A percentile compares a stretch with the other conserved stretches of the same genome.
phyloP scores from a whole-genome alignment of 1,284 basidiomycete species.

The Phellopilus nigrolimitatus region DNA sequence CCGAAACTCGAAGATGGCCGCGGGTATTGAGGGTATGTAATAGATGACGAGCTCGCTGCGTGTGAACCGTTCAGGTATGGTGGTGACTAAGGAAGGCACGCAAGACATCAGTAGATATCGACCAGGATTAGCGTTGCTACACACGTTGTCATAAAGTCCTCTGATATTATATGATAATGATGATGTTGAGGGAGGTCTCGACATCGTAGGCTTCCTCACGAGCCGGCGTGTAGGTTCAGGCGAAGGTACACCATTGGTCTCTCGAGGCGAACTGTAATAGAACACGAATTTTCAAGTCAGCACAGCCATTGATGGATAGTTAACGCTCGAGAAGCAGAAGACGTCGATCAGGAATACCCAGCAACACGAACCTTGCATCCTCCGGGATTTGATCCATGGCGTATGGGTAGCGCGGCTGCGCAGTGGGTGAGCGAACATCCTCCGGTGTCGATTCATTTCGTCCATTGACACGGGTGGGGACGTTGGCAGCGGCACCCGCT shows the following conservation, averaged over 20 bases:
- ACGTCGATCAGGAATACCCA: neutral
- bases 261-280: slow-evolving; percentile 3
- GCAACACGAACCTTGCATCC: slow-evolving; percentile 12
- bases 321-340: neutral
- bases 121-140: slow-evolving; percentile 22
- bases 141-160: slow-evolving; percentile 41
- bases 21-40: slow-evolving; percentile 43
- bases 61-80: slow-evolving; percentile 14
- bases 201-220: slow-evolving; percentile 33
- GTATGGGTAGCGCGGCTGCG: slow-evolving; percentile 7
- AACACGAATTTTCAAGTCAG: slow-evolving; percentile 1
- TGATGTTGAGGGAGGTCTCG: slow-evolving; percentile 35
- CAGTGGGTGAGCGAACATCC: slow-evolving; percentile 11
- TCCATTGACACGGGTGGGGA: neutral
- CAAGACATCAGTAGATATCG: neutral
- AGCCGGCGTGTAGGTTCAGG: slow-evolving; percentile 31
- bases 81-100: neutral
- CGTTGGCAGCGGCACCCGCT: neutral
- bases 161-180: slow-evolving; percentile 37
- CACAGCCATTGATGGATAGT: slow-evolving; percentile 6
- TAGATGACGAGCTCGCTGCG: slow-evolving; percentile 22
- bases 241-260: slow-evolving; percentile 5
- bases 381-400: slow-evolving; percentile 20
- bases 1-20: slow-evolving; percentile 33
- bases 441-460: neutral